Evolutionary conservation across 164 flowering plant genomes (phyloP).

Genomic region (Annona squamosa): DNA sequence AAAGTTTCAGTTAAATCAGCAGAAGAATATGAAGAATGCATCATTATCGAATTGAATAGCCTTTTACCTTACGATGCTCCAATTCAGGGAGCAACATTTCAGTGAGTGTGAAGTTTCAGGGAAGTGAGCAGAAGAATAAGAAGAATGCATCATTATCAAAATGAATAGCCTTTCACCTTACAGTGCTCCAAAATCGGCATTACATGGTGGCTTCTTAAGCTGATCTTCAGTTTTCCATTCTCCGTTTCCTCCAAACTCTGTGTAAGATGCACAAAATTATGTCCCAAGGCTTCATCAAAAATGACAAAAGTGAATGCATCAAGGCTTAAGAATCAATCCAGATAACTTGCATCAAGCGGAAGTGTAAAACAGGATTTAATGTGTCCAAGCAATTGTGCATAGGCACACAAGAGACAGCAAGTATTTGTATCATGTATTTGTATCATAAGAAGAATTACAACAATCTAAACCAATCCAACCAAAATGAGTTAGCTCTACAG

Average conservation of each 20-base stretch:
- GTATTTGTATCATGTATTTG: background rate
- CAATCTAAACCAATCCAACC: background rate
- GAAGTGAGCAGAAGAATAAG: too few species aligned
- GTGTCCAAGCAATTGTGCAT: background rate
- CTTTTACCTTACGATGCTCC: slow-evolving; percentile 73
- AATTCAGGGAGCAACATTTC: slow-evolving; percentile 9
- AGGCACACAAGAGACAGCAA: background rate
- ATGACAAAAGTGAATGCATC: background rate
- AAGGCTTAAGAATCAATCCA: background rate
- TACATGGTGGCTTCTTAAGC: slow-evolving; percentile 55
- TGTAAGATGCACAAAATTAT: background rate
- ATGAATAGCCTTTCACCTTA: slow-evolving; percentile 37
- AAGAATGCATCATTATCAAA: too few species aligned
- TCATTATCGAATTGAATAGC: too few species aligned
- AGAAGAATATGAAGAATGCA: too few species aligned
- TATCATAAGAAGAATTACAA: background rate
- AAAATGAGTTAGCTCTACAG: background rate
- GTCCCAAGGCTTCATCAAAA: background rate
- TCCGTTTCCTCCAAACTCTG: slow-evolving; percentile 63
- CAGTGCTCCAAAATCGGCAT: slow-evolving; percentile 73
- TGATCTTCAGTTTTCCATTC: slow-evolving; percentile 56
- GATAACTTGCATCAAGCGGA: background rate
- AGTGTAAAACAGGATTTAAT: background rate
- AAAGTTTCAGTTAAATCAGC: too few species aligned
- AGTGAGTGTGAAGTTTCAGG: too few species aligned